Percentiles rank a stretch among this genome's conserved stretches.
Conservation (phyloP, 768 basidiomycete species). For the Lactarius hatsudake region DNA sequence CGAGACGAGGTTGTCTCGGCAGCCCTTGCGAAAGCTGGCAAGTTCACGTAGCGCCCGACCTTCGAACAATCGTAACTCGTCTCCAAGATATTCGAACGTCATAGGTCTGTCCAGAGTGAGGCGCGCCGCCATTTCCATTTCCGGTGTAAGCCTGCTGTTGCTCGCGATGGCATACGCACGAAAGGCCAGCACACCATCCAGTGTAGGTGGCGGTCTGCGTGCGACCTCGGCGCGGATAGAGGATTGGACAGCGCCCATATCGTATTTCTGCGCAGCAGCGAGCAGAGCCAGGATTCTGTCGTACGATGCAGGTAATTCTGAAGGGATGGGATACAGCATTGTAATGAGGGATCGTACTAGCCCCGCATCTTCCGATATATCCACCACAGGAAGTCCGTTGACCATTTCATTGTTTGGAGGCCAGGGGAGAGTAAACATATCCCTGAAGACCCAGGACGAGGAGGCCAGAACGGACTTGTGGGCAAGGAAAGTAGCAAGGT, state of each 20-base stretch:
- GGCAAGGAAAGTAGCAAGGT: neutral
- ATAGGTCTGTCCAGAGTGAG: neutral
- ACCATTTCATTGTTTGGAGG: slow-evolving; percentile 13
- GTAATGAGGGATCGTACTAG: slow-evolving; percentile 20
- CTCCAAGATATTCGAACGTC: slow-evolving; percentile 4
- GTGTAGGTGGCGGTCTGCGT: neutral
- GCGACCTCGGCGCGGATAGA: slow-evolving; percentile 1
- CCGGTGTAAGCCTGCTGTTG: neutral
- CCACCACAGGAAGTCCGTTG: slow-evolving; percentile 16
- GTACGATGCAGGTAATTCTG: neutral
- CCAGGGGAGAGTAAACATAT: slow-evolving; percentile 35
- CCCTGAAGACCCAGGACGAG: slow-evolving; percentile 37
- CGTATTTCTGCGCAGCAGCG: slow-evolving; percentile 29
- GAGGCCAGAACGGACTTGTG: slow-evolving; percentile 11
- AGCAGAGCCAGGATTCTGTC: slow-evolving; percentile 10
- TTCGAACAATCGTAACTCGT: neutral
- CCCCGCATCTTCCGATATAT: slow-evolving; percentile 25
- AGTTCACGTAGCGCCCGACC: neutral
- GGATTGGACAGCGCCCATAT: slow-evolving; percentile 21
- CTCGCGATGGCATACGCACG: slow-evolving; percentile 26
- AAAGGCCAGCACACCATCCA: slow-evolving; percentile 7
- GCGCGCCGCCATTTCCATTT: neutral
- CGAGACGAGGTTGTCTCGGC: neutral
- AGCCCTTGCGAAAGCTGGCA: neutral
- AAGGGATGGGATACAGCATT: slow-evolving; percentile 20